phyloP scores from a whole-genome alignment of 2,329 filamentous ascomycete genomes.

The Colletotrichum cereale region DNA sequence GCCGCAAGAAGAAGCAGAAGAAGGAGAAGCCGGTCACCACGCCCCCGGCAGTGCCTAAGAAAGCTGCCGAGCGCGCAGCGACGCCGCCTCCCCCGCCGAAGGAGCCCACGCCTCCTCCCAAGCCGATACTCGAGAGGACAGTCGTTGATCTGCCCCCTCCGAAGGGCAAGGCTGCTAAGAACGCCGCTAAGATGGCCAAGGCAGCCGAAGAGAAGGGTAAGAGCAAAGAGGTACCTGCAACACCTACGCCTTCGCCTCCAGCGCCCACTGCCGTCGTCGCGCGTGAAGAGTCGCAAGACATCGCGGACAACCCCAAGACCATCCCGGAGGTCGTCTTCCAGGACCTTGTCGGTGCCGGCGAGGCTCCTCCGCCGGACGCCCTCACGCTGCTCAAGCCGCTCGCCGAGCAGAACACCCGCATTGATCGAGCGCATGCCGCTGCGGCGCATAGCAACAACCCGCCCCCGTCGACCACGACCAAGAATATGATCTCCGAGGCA shows the following conservation, averaged over 20 bases:
- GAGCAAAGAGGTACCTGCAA: slow-evolving; percentile 32
- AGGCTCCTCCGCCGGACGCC: slow-evolving; percentile 45
- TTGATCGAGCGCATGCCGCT: slow-evolving; percentile 20
- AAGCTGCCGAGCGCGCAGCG: slow-evolving; percentile 30
- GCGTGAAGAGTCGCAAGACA: slow-evolving; percentile 31
- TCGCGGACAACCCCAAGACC: slow-evolving; percentile 37
- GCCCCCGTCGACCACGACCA: slow-evolving; percentile 49
- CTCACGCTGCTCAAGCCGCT: slow-evolving; percentile 55
- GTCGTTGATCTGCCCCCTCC: slow-evolving; percentile 40
- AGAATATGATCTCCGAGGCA: slow-evolving; percentile 63
- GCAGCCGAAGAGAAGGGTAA: slow-evolving; percentile 37
- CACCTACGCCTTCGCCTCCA: slow-evolving; percentile 10
- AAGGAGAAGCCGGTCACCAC: slow-evolving; percentile 69
- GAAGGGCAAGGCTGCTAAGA: slow-evolving; percentile 43
- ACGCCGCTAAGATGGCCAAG: slow-evolving; percentile 41
- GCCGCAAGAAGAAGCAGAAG: slow-evolving; percentile 88
- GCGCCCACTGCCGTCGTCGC: slow-evolving; percentile 12
- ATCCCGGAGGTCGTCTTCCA: slow-evolving; percentile 38
- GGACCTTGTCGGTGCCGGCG: slow-evolving; percentile 23
- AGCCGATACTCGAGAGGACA: slow-evolving; percentile 44
- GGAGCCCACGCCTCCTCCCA: slow-evolving; percentile 28
- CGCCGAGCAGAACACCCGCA: slow-evolving; percentile 41
- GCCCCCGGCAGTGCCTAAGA: slow-evolving; percentile 43
- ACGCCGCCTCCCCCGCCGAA: slow-evolving; percentile 35
- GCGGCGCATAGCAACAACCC: slow-evolving; percentile 23